These are phyloP conservation scores for Aspergillus sparsus DNA, from an alignment of 495 filamentous ascomycete species.

Conservation along the genomic window DNA sequence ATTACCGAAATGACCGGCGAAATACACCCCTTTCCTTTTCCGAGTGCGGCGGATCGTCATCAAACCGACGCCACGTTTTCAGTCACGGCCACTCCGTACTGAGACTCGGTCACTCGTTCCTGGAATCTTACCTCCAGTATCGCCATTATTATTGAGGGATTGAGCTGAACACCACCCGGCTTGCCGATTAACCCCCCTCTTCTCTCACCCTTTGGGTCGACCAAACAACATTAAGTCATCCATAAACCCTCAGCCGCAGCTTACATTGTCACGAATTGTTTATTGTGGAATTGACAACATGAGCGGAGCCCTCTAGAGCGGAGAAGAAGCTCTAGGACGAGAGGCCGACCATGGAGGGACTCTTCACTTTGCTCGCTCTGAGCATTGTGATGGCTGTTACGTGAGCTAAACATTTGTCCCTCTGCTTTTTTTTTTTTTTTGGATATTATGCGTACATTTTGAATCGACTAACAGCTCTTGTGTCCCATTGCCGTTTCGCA, in stretches of 20 bases:
- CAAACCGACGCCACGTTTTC: conserved; percentile 29
- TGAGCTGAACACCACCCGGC: background rate
- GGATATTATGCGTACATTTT: background rate
- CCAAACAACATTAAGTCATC: too few species aligned
- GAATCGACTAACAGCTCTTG: conserved; percentile 29
- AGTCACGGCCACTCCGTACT: conserved; percentile 7
- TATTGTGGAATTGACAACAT: conserved; percentile 26
- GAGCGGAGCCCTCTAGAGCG: conserved; percentile 23
- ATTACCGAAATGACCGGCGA: background rate
- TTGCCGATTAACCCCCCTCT: too few species aligned
- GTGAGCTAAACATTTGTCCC: conserved; percentile 53
- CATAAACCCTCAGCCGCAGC: too few species aligned
- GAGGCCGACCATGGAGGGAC: conserved; percentile 64
- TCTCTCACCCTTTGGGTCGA: too few species aligned
- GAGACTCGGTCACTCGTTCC: background rate
- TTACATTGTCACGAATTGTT: background rate
- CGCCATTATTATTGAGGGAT: conserved; percentile 6
- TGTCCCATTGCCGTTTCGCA: conserved; percentile 17
- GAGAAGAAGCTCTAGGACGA: conserved; percentile 31
- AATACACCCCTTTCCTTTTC: conserved; percentile 19
- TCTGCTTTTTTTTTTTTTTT: background rate
- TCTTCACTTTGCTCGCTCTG: conserved; percentile 82
- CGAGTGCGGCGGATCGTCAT: conserved; percentile 25
- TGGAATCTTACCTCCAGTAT: conserved; percentile 2
- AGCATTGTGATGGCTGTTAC: conserved; percentile 92